Base-by-base conservation (phyloP, 352 stramenopile genomes). In the Phytophthora podocarpi region DNA sequence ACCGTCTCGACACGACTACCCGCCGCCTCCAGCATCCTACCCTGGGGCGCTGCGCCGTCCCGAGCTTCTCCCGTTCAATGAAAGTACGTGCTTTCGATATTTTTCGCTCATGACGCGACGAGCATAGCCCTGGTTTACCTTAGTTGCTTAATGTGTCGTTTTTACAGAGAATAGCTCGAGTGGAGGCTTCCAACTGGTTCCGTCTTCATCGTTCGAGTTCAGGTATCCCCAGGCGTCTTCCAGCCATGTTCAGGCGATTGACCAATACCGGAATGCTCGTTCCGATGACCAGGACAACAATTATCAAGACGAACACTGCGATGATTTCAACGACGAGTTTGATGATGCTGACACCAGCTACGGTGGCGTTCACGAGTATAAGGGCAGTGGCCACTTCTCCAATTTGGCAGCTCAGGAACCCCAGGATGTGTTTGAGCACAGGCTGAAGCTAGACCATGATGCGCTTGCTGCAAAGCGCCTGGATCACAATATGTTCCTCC, bases 11-110 rank as follows among this genome's bases (percentile, higher is more conserved):
- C 46, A 68, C 32, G 57, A 66, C 24, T 64, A 62, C 24, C n/a
- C 47, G 13, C 30, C 67, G 13, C 51, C 51, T 26, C 52, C 58
- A 18, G 32, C 42, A 26, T 70, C 67, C 31, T 65, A 69, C 28
- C 60, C 58, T 30, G 55, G 49, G 8, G 30, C 56, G 20, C 35
- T 72, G 34, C 65, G 42, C 26, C 70, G 56, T 16, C 60, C 60
- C n/a, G 69, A 78, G 5, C 52, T 78, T 32, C 15, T 30, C 18
- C 7, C 46, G 18, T 65, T 69, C 24, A 59, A 35, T 39, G 65
- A 74, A 40, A 71, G 69, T 74, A 69, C 45, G 67, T 70, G 57
- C 28, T 39, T 57, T 62, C 31, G 62, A 61, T 43, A 41, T 54
- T 52, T 48, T 55, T 52, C 13, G 9, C 23, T 31, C 15, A 45